Percentiles rank a stretch among this genome's conserved stretches.
phyloP scores from a whole-genome alignment of 768 basidiomycete genomes.

The Cantharellus anzutake region DNA sequence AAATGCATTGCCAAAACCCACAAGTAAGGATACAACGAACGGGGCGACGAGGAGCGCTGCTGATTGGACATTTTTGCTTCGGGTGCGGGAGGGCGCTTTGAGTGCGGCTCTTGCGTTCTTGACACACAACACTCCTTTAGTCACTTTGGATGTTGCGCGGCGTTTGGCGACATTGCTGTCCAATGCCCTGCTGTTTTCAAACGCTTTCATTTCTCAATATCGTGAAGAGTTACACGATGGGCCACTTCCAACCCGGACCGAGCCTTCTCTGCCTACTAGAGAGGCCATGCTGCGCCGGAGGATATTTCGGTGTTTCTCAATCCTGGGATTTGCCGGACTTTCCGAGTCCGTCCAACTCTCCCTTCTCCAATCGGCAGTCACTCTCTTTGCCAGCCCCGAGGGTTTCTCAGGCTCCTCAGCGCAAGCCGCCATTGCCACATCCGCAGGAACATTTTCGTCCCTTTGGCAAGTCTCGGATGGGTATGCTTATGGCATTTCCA shows the following conservation, averaged over 20 bases:
- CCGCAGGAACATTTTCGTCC: constrained; percentile 60
- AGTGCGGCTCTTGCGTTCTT: constrained; percentile 81
- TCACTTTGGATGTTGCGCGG: constrained; percentile 81
- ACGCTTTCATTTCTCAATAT: constrained; percentile 55
- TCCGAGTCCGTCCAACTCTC: constrained; percentile 67
- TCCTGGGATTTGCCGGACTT: constrained; percentile 58
- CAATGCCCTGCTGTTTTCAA: constrained; percentile 80
- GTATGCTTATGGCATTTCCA: constrained; percentile 82
- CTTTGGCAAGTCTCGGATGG: constrained; percentile 81
- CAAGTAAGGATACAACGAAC: constrained; percentile 56
- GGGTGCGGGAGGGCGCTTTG: constrained; percentile 78
- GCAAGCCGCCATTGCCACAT: constrained; percentile 82
- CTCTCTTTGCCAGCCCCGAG: constrained; percentile 75
- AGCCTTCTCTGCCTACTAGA: constrained; percentile 44
- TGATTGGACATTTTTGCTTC: constrained; percentile 84
- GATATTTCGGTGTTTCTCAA: constrained; percentile 76
- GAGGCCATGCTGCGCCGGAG: constrained; percentile 72
- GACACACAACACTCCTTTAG: constrained; percentile 53
- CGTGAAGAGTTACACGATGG: constrained; percentile 42
- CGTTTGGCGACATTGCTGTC: constrained; percentile 71
- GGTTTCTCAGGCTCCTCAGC: constrained; percentile 64
- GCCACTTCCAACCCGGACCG: constrained; percentile 5
- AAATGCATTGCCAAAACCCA: constrained; percentile 90
- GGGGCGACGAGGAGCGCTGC: constrained; percentile 41
- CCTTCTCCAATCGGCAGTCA: constrained; percentile 62